These are phyloP conservation scores for Apiotrichum siamense DNA, from an alignment of 1,284 basidiomycete species.

Conservation along the genomic window DNA sequence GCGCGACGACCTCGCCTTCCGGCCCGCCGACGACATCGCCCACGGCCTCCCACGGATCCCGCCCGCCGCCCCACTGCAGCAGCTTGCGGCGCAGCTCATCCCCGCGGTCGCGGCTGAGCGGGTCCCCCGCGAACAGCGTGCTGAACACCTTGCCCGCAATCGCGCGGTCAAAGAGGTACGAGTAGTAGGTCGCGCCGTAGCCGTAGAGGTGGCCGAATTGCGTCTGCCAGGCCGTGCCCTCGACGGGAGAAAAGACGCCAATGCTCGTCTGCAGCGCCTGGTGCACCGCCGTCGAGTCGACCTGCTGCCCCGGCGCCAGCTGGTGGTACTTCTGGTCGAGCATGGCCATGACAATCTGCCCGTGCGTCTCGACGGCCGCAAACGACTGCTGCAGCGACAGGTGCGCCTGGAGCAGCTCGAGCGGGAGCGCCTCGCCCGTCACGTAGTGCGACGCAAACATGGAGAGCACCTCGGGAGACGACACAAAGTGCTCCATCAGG, in stretches of 20 bases:
- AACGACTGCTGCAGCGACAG: constrained; percentile 47
- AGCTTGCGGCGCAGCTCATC: constrained; percentile 74
- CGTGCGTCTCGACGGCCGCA: constrained; percentile 67
- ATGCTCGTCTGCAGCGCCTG: constrained; percentile 61
- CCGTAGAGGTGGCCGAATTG: constrained; percentile 94
- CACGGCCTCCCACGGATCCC: constrained; percentile 91
- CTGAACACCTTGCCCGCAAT: constrained; percentile 87
- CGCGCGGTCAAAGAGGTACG: constrained; percentile 90
- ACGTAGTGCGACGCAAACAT: constrained; percentile 61
- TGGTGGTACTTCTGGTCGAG: constrained; percentile 92
- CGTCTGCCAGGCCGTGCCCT: constrained; percentile 83
- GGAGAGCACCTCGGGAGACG: constrained; percentile 71
- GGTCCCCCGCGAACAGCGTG: constrained; percentile 62
- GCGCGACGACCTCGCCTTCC: constrained; percentile 36
- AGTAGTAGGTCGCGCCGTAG: constrained; percentile 96
- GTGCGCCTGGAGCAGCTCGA: constrained; percentile 53
- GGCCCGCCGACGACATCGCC: constrained; percentile 58
- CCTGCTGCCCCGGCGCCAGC: constrained; percentile 48
- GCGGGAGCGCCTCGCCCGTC: constrained; percentile 63
- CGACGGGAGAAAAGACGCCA: constrained; percentile 72
- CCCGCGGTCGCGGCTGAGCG: constrained; percentile 61
- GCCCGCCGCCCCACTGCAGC: constrained; percentile 76
- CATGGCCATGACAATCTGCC: constrained; percentile 82
- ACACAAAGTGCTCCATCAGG: constrained; percentile 94
- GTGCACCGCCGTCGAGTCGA: constrained; percentile 66